A percentile compares a stretch with the other conserved stretches of the same genome.
Conservation (phyloP, 2,329 filamentous ascomycete genomes). For the Botrytis medusae region DNA sequence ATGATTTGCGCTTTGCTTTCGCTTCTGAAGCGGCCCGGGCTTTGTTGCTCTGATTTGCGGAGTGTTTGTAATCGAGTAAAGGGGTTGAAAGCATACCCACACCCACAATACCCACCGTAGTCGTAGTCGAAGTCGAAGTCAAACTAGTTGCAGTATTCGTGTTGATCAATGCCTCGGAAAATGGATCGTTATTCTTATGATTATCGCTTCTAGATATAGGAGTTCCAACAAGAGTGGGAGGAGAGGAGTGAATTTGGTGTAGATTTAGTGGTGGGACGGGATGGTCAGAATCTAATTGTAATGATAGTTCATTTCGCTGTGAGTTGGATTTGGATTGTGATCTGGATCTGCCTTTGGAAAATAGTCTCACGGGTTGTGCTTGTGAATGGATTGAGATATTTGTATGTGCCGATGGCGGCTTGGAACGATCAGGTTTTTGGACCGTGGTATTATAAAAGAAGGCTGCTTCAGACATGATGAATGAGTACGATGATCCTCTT, state of each 20-base stretch:
- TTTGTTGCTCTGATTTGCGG: constrained; percentile 37
- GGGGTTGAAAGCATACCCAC: constrained; percentile 38
- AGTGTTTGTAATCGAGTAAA: constrained; percentile 36
- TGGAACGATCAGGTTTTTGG: constrained; percentile 29
- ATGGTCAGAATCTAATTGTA: not conserved
- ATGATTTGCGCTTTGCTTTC: constrained; percentile 32
- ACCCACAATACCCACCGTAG: not conserved
- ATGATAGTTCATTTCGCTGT: constrained; percentile 13
- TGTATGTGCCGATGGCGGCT: constrained; percentile 32
- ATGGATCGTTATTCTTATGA: constrained; percentile 1
- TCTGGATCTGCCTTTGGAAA: constrained; percentile 27
- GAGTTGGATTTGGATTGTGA: constrained; percentile 24
- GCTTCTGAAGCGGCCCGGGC: constrained; percentile 30
- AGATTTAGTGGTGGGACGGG: constrained; percentile 14
- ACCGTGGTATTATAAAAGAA: constrained; percentile 32
- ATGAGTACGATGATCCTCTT: not conserved
- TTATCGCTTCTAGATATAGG: constrained; percentile 18
- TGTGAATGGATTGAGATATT: constrained; percentile 30
- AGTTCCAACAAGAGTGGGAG: constrained; percentile 14
- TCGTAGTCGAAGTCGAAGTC: not conserved
- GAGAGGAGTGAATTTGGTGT: not conserved
- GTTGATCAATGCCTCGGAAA: constrained; percentile 23
- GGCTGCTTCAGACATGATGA: constrained; percentile 33
- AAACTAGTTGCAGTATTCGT: not conserved
- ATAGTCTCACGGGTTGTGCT: constrained; percentile 29